Evolutionary conservation across 2,329 filamentous ascomycete genomes (phyloP), one percentile per base, ranked within the genome.

Genomic region (Claviceps sp.): DNA sequence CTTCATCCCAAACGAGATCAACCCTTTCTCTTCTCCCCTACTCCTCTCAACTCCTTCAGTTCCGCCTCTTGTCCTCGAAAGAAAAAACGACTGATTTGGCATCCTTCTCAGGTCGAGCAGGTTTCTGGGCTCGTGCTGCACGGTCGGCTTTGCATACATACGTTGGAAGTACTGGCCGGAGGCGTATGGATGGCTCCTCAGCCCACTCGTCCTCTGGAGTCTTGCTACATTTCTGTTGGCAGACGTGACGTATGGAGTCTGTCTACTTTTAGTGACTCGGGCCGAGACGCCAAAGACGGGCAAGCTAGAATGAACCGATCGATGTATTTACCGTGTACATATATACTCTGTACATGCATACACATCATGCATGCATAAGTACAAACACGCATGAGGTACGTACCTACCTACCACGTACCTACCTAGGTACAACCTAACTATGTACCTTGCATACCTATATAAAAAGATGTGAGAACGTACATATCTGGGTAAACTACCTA

Each of bases 101-200:
- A 26, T n/a, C 8, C 29, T 17, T 37, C 11, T 29, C 50, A 56
- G 53, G 54, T 37, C 47, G 11, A 56, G 53, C 22, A 48, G 54
- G 5, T 54, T 56, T 36, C 44, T 53, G 2, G 53, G 53, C 39
- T 56, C 54, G n/a, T 52, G 44, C 9, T 53, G 54, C 36, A 56
- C 54, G 1, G 51, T 56, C 3, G 52, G 39, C 16, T 56, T 56
- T 34, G 53, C 53, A 17, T 52, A 17, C 22, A 37, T 56, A 38
- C 54, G 54, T 20, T 52, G 50, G 49, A 54, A 37, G 36, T 54
- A 54, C 38, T 56, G 53, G 54, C 53, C 54, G 6, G 54, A 56
- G 26, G 49, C 45, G 2, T 54, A 52, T 44, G 52, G 49, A 13
- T 54, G 53, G 54, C 46, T 54, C 2, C 44, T 34, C n/a, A 42